Evolutionary conservation across 2,329 filamentous ascomycete species (phyloP), one percentile per base, ranked within the genome.

Genomic region (Epichloe scottii): DNA sequence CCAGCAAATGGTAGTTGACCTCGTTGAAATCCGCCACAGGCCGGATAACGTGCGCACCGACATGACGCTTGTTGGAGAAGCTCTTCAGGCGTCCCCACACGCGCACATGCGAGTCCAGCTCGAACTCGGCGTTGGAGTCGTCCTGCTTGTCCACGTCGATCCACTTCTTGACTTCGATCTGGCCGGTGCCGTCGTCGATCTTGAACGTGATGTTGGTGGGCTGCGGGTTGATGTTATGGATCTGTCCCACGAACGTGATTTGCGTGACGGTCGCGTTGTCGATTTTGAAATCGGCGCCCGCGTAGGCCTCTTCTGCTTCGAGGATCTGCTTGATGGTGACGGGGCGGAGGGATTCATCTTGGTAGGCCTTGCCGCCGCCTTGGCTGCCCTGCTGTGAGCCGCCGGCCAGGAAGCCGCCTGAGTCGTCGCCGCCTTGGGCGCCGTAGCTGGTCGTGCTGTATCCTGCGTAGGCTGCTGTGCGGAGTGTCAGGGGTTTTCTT

Each of bases 271-370:
- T 78, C 45, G 75, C 70, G 57, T 82, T 84, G 70, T 97, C 93
- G 61, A 97, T 86, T 56, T 82, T 82, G 76, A 94, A 93, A 37
- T 89, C 84, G 51, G 82, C 81, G 53, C 74, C 75, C 2, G 82
- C 81, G 65, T 86, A 84, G 39, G 83, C 79, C 68, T 89, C 84
- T 56, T 85, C 77, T 56, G 89, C 87, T 56, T 94, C 88, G 63
- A 90, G 74, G 52, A 96, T 79, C 70, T 98, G 93, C 69, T 96
- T 96, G 70, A 97, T 88, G 11, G 93, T 98, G 45, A 96, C 87
- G 1, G 93, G 90, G 43, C 93, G 86, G 49, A 98, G 78, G 19
- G 89, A 90, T 61, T 96, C 89, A 68, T 94, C 87, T 59, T 78
- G 77, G 65, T 85, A 85, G 54, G 73, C 71, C 76, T 72, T 76